phyloP scores from a whole-genome alignment of 768 basidiomycete species.

The Gelatoporia subvermispora region DNA sequence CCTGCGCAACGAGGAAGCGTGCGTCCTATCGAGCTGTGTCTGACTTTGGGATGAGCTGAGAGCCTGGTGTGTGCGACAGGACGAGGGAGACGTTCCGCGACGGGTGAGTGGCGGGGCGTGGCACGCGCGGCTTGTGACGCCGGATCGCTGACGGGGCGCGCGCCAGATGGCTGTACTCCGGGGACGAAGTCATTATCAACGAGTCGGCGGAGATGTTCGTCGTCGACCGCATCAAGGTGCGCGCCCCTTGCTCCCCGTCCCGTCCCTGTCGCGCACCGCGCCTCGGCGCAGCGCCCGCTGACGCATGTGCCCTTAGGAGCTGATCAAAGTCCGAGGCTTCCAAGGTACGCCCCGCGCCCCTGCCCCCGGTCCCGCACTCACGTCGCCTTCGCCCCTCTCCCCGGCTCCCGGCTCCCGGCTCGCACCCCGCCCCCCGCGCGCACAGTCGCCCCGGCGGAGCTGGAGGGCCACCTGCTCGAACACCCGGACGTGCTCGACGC shows the following conservation, averaged over 20 bases:
- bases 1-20: conserved; percentile 57
- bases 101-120: conserved; percentile 46
- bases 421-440: no score
- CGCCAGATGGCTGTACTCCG: conserved; percentile 67
- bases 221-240: conserved; percentile 60
- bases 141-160: conserved; percentile 24
- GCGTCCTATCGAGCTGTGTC: conserved; percentile 20
- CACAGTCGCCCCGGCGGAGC: conserved; percentile 30
- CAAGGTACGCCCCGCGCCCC: conserved; percentile 9
- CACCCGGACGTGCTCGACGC: conserved; percentile 40
- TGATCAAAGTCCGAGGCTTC: conserved; percentile 57
- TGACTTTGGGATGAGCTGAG: background rate
- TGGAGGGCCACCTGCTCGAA: conserved; percentile 31
- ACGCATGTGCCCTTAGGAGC: conserved; percentile 40
- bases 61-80: conserved; percentile 25
- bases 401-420: background rate
- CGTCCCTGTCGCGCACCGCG: background rate
- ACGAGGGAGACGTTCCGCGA: conserved; percentile 62
- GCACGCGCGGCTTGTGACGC: no score
- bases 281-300: background rate
- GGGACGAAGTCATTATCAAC: conserved; percentile 63
- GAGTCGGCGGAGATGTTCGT: conserved; percentile 57
- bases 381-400: background rate
- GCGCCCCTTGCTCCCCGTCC: background rate
- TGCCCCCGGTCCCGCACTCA: background rate